A percentile compares a stretch with the other conserved stretches of the same genome.
Evolutionary conservation across 1,284 basidiomycete genomes (phyloP).

Genomic region (Cutaneotrichosporon mucoides): DNA sequence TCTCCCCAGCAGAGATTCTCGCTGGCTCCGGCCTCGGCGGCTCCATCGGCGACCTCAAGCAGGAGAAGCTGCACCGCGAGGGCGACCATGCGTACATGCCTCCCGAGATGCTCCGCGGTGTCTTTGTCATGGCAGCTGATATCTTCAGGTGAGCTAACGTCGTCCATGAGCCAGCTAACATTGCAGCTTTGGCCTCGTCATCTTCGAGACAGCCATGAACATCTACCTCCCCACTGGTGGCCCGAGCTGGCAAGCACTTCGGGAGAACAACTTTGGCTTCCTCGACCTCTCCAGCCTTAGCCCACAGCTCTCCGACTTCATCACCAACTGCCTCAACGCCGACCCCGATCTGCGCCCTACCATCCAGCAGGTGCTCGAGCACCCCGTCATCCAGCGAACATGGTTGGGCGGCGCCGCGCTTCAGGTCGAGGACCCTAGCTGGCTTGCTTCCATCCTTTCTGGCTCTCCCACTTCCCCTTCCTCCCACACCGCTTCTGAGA

Average conservation of each 20-base stretch:
- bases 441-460: slow-evolving; percentile 40
- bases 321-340: slow-evolving; percentile 72
- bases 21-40: slow-evolving; percentile 47
- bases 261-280: slow-evolving; percentile 86
- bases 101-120: slow-evolving; percentile 90
- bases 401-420: slow-evolving; percentile 51
- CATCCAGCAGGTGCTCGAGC: slow-evolving; percentile 59
- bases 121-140: slow-evolving; percentile 90
- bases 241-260: slow-evolving; percentile 86
- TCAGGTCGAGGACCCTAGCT: slow-evolving; percentile 42
- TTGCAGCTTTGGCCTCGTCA: slow-evolving; percentile 77
- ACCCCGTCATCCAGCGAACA: slow-evolving; percentile 68
- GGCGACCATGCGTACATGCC: slow-evolving; percentile 98
- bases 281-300: slow-evolving; percentile 71
- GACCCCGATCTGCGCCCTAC: slow-evolving; percentile 62
- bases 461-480: neutral
- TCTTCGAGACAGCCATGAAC: slow-evolving; percentile 92
- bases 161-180: too few relatives aligned
- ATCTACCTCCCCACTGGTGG: slow-evolving; percentile 96
- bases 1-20: slow-evolving; percentile 45
- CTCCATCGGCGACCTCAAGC: slow-evolving; percentile 15
- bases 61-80: slow-evolving; percentile 72
- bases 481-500: too few relatives aligned
- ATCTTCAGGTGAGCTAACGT: slow-evolving; percentile 61
- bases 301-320: slow-evolving; percentile 64